Percentiles rank a stretch among this genome's conserved stretches.
Evolutionary conservation across 306 rosid species (phyloP).

Genomic region (Luffa aegyptiaca): DNA sequence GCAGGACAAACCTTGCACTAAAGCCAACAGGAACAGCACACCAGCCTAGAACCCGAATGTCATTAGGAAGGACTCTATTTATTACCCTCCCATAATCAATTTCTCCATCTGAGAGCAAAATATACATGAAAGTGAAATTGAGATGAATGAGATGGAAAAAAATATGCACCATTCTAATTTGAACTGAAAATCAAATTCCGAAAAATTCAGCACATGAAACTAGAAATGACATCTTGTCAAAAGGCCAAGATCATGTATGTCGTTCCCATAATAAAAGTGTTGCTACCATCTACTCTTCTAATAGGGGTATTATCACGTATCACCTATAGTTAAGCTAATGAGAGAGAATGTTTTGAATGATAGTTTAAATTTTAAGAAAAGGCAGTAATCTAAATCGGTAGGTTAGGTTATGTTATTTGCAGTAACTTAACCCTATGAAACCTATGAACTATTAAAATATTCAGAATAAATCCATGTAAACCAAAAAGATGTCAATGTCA

Average conservation of each 20-base stretch:
- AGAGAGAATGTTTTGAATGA: background rate
- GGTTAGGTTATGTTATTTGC: background rate
- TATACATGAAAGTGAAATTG: conserved; percentile 1
- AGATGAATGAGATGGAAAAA: conserved; percentile 1
- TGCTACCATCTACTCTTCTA: background rate
- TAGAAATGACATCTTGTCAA: background rate
- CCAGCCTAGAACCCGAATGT: conserved; percentile 86
- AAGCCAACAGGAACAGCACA: conserved; percentile 67
- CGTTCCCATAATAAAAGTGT: background rate
- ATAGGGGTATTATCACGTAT: background rate
- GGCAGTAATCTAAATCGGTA: background rate
- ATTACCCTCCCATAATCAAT: conserved; percentile 85
- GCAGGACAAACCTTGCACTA: conserved; percentile 75
- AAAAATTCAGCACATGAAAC: background rate
- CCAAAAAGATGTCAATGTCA: background rate
- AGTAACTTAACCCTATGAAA: background rate
- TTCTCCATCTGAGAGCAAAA: conserved; percentile 50
- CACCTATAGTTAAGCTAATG: background rate
- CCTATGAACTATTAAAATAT: background rate
- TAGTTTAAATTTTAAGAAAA: background rate
- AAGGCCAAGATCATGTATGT: background rate
- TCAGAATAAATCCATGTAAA: background rate
- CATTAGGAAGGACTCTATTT: conserved; percentile 73
- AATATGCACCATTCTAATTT: background rate
- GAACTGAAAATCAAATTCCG: background rate